Percentiles rank a stretch among this genome's conserved stretches.
phyloP scores from a whole-genome alignment of 768 basidiomycete species.

The Pleurotus giganteus region DNA sequence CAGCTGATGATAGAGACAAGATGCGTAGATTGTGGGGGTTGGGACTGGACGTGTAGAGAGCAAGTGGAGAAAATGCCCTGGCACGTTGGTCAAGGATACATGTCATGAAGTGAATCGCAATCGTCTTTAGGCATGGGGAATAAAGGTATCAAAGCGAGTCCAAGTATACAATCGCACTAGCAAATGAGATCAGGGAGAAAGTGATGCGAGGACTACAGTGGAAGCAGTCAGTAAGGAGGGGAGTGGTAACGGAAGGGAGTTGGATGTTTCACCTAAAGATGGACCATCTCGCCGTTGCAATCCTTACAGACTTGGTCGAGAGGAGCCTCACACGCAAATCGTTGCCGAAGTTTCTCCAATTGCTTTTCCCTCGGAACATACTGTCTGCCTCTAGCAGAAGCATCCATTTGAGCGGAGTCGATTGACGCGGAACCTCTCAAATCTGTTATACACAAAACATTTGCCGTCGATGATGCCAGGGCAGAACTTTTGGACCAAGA shows the following conservation, averaged over 20 bases:
- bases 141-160: constrained; percentile 7
- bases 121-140: constrained; percentile 9
- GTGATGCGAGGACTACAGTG: not conserved
- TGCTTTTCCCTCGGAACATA: constrained; percentile 68
- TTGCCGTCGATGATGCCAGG: constrained; percentile 10
- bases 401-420: not conserved
- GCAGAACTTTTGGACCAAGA: constrained; percentile 47
- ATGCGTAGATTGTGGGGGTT: constrained; percentile 7
- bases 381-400: not conserved
- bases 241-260: not conserved
- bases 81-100: constrained; percentile 10
- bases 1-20: constrained; percentile 17
- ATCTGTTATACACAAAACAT: not conserved
- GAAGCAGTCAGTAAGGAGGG: not conserved
- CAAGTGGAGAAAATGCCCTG: not conserved
- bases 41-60: not conserved
- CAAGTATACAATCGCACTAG: constrained; percentile 3
- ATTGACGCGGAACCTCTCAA: not conserved
- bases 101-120: constrained; percentile 4
- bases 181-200: not conserved
- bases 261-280: constrained; percentile 35
- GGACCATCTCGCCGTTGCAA: constrained; percentile 36
- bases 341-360: constrained; percentile 56
- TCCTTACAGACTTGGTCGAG: constrained; percentile 34
- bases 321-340: constrained; percentile 41